Percentiles rank a stretch among this genome's conserved stretches.
Evolutionary conservation across 495 filamentous ascomycete genomes (phyloP).

Genomic region (Podospora fimiseda): DNA sequence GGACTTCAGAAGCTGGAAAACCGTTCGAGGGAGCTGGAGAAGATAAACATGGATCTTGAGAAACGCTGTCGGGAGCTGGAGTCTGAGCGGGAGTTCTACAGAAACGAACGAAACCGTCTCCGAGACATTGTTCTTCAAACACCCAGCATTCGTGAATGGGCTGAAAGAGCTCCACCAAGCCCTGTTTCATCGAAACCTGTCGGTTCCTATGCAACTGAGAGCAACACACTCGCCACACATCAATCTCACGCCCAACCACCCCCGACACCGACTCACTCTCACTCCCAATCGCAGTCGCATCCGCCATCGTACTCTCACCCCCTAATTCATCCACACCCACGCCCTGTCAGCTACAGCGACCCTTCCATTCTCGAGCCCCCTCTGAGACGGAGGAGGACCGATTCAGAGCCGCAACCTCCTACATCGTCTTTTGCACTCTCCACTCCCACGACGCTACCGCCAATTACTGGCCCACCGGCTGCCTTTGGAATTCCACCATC

Average conservation of each 20-base stretch:
- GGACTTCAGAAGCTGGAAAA: conserved; percentile 56
- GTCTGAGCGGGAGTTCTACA: conserved; percentile 41
- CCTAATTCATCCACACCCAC: conserved; percentile 15
- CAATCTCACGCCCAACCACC: conserved; percentile 9
- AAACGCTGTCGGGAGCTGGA: conserved; percentile 44
- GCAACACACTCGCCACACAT: conserved; percentile 23
- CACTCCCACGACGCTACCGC: conserved; percentile 29
- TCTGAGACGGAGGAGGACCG: conserved; percentile 38
- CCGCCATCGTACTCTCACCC: conserved; percentile 10
- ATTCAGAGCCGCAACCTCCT: conserved; percentile 35
- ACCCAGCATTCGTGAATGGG: conserved; percentile 43
- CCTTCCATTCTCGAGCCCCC: conserved; percentile 36
- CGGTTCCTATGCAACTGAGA: conserved; percentile 27
- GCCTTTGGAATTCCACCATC: conserved; percentile 33
- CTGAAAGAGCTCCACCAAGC: conserved; percentile 43
- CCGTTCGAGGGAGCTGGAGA: conserved; percentile 43
- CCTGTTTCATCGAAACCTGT: conserved; percentile 30
- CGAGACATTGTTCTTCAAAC: conserved; percentile 55
- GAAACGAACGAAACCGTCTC: conserved; percentile 57
- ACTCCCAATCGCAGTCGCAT: conserved; percentile 15
- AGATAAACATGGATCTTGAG: conserved; percentile 38
- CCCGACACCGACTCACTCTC: conserved; percentile 14
- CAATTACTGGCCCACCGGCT: conserved; percentile 22
- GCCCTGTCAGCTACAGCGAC: conserved; percentile 24
- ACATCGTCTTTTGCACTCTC: conserved; percentile 30